These are phyloP conservation scores for Scytalidium lignicola DNA, from an alignment of 2,329 filamentous ascomycete species.

Conservation along the genomic window DNA sequence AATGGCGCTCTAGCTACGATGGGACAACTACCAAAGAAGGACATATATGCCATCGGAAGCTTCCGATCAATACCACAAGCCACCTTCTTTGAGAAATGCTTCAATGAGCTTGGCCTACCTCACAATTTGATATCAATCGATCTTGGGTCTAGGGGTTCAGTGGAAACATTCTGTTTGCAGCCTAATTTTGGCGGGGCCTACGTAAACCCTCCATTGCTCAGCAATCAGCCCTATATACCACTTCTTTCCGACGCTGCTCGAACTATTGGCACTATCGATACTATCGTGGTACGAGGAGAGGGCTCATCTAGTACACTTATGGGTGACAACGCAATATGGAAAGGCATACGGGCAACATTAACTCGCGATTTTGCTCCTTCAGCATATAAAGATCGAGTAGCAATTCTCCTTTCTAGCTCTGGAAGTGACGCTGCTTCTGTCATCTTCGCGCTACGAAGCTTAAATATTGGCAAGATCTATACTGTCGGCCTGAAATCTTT, in stretches of 20 bases:
- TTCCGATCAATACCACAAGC: slow-evolving; percentile 66
- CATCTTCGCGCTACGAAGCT: slow-evolving; percentile 71
- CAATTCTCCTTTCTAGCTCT: slow-evolving; percentile 67
- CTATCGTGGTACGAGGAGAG: slow-evolving; percentile 60
- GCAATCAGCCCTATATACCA: slow-evolving; percentile 54
- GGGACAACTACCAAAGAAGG: slow-evolving; percentile 73
- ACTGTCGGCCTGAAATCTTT: slow-evolving; percentile 74
- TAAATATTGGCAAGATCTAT: slow-evolving; percentile 74
- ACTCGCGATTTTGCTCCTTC: slow-evolving; percentile 79
- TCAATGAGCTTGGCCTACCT: slow-evolving; percentile 79
- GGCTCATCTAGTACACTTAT: slow-evolving; percentile 52
- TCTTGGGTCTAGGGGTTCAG: slow-evolving; percentile 57
- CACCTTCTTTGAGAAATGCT: slow-evolving; percentile 81
- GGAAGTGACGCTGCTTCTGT: slow-evolving; percentile 72
- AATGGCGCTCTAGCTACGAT: slow-evolving; percentile 74
- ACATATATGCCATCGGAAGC: slow-evolving; percentile 75
- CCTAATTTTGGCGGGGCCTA: slow-evolving; percentile 78
- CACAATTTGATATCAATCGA: slow-evolving; percentile 75
- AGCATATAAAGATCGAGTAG: slow-evolving; percentile 70
- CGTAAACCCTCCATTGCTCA: slow-evolving; percentile 65
- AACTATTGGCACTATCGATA: slow-evolving; percentile 77
- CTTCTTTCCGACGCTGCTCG: slow-evolving; percentile 69
- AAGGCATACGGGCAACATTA: slow-evolving; percentile 75
- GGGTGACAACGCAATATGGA: slow-evolving; percentile 81
- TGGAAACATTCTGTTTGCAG: slow-evolving; percentile 69